A percentile compares a stretch with the other conserved stretches of the same genome.
phyloP scores from a whole-genome alignment of 2,329 filamentous ascomycete genomes.

The Aaosphaeria pasadenensis region DNA sequence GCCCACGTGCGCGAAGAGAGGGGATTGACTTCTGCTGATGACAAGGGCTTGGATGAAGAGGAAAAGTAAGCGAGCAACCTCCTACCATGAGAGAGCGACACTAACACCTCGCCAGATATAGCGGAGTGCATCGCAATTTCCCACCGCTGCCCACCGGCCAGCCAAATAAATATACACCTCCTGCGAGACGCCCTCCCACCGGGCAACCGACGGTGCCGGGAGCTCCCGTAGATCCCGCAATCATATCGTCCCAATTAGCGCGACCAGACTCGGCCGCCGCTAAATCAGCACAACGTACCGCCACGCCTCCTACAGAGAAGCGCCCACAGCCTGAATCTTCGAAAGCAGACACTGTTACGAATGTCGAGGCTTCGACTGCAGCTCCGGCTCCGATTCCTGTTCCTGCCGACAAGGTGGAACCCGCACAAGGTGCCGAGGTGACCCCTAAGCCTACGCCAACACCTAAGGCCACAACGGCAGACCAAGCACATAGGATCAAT shows the following conservation, averaged over 20 bases:
- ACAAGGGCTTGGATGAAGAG: conserved; percentile 77
- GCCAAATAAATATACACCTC: conserved; percentile 81
- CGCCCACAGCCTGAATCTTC: conserved; percentile 13
- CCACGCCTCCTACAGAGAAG: conserved; percentile 20
- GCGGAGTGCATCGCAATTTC: conserved; percentile 77
- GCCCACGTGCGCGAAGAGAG: conserved; percentile 89
- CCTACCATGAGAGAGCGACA: not conserved
- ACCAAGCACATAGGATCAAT: conserved; percentile 19
- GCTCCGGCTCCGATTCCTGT: conserved; percentile 9
- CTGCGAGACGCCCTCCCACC: conserved; percentile 77
- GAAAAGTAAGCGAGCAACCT: conserved; percentile 64
- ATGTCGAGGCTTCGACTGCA: conserved; percentile 6
- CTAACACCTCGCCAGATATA: conserved; percentile 61
- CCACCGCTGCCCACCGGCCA: conserved; percentile 62
- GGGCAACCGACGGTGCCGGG: conserved; percentile 71
- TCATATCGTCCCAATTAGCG: conserved; percentile 80
- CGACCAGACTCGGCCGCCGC: conserved; percentile 41
- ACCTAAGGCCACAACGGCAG: conserved; percentile 15
- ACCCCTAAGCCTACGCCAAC: conserved; percentile 12
- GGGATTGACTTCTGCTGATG: conserved; percentile 62
- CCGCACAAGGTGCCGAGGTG: conserved; percentile 13
- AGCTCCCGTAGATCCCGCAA: conserved; percentile 80
- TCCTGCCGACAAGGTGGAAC: conserved; percentile 7
- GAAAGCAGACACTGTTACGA: conserved; percentile 9
- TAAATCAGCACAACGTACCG: conserved; percentile 11